A percentile compares a stretch with the other conserved stretches of the same genome.
Conservation (phyloP, 345 rosid genomes). For the Cardamine resedifolia region DNA sequence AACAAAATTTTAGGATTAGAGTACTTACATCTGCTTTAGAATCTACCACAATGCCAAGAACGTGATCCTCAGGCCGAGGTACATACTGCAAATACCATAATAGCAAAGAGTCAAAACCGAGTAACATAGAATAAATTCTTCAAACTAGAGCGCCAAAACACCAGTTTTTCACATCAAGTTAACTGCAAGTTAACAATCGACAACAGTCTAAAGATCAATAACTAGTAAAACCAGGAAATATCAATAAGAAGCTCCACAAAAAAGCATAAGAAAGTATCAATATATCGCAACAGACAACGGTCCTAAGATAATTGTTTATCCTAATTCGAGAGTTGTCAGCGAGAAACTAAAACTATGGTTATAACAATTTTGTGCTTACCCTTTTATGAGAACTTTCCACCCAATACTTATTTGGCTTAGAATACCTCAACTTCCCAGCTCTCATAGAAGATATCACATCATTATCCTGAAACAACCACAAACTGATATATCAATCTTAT, state of each 20-base stretch:
- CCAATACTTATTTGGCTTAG: conserved; percentile 48
- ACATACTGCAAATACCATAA: conserved; percentile 55
- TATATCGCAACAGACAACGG: neutral
- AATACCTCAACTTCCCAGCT: conserved; percentile 69
- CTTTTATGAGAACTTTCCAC: conserved; percentile 77
- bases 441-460: conserved; percentile 63
- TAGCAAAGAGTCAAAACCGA: conserved; percentile 1
- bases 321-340: neutral
- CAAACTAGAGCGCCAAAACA: neutral
- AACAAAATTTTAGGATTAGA: neutral
- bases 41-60: conserved; percentile 84
- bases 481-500: neutral
- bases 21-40: conserved; percentile 73
- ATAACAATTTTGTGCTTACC: conserved; percentile 39
- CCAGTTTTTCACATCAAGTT: neutral
- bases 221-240: neutral
- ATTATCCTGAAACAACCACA: conserved; percentile 47
- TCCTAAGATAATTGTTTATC: neutral
- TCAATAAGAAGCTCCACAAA: neutral
- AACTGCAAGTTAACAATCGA: neutral
- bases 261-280: neutral
- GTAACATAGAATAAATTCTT: neutral
- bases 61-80: conserved; percentile 62
- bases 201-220: neutral
- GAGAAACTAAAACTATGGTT: neutral